Evolutionary conservation across 495 filamentous ascomycete genomes (phyloP).

Genomic region (Lichina pygmaea): DNA sequence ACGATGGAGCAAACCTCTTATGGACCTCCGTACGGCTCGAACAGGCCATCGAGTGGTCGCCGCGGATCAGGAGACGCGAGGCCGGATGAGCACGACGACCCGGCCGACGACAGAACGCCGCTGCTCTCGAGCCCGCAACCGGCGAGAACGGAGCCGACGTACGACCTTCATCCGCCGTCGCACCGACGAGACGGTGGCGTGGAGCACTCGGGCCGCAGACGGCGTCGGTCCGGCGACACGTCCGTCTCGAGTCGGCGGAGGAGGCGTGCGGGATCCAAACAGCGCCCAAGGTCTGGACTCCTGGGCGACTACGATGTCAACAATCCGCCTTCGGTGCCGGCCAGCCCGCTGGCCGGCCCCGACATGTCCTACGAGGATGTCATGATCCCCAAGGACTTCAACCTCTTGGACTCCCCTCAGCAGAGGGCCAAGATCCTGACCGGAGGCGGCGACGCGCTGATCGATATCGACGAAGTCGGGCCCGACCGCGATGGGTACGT

Average conservation of each 20-base stretch:
- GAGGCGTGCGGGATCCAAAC: conserved; percentile 5
- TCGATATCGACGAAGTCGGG: conserved; percentile 27
- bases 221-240: conserved; percentile 12
- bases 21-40: conserved; percentile 5
- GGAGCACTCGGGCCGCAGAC: conserved; percentile 5
- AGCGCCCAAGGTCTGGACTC: conserved; percentile 9
- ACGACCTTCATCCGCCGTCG: conserved; percentile 2
- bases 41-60: neutral
- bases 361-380: conserved; percentile 53
- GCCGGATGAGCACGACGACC: conserved; percentile 13
- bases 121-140: conserved; percentile 19
- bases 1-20: conserved; percentile 21
- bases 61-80: neutral
- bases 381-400: conserved; percentile 35
- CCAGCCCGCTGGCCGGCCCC: conserved; percentile 33
- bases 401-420: conserved; percentile 13
- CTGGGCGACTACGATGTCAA: conserved; percentile 54
- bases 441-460: conserved; percentile 21
- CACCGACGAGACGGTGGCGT: conserved; percentile 2
- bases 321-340: conserved; percentile 84
- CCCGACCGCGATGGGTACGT: neutral
- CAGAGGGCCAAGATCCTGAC: conserved; percentile 10
- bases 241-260: conserved; percentile 8
- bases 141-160: conserved; percentile 4
- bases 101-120: conserved; percentile 29